Conservation (phyloP, 1,284 basidiomycete genomes). For the Coniophora puteana region DNA sequence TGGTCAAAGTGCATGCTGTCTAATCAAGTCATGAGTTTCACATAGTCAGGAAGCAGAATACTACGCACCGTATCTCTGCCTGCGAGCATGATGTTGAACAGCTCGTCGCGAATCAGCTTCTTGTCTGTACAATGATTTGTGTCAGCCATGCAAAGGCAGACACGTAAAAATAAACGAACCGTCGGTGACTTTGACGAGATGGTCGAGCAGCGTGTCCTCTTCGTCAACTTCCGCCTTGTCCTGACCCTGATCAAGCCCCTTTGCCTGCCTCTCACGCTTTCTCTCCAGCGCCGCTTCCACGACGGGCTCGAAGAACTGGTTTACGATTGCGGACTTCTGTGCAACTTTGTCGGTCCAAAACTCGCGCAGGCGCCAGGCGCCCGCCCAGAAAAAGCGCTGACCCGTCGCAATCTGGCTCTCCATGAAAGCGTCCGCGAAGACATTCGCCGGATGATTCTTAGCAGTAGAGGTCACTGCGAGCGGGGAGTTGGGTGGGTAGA, state of each 20-base stretch:
- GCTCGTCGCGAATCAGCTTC: constrained; percentile 33
- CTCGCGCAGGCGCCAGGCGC: constrained; percentile 21
- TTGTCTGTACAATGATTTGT: constrained; percentile 22
- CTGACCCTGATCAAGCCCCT: neutral
- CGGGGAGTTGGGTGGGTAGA: constrained; percentile 30
- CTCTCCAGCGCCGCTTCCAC: constrained; percentile 20
- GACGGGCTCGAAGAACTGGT: constrained; percentile 26
- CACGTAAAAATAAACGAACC: constrained; percentile 12
- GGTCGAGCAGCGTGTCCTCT: constrained; percentile 24
- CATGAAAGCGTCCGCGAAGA: constrained; percentile 23
- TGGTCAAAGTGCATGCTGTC: constrained; percentile 51
- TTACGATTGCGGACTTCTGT: constrained; percentile 15
- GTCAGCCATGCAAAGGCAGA: neutral
- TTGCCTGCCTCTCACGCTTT: constrained; percentile 15
- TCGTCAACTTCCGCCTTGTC: constrained; percentile 16
- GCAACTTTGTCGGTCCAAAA: constrained; percentile 19
- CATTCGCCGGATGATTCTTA: constrained; percentile 19
- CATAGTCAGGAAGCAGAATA: neutral
- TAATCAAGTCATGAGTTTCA: constrained; percentile 20
- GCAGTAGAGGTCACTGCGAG: constrained; percentile 12
- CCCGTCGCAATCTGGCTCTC: constrained; percentile 13
- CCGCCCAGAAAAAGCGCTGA: too few relatives aligned
- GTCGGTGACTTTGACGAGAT: constrained; percentile 26
- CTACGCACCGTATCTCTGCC: constrained; percentile 35
- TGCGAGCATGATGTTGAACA: constrained; percentile 37